phyloP scores from a whole-genome alignment of 1,139 yeast genomes.

The Keqinozyma sinolaborantium region DNA sequence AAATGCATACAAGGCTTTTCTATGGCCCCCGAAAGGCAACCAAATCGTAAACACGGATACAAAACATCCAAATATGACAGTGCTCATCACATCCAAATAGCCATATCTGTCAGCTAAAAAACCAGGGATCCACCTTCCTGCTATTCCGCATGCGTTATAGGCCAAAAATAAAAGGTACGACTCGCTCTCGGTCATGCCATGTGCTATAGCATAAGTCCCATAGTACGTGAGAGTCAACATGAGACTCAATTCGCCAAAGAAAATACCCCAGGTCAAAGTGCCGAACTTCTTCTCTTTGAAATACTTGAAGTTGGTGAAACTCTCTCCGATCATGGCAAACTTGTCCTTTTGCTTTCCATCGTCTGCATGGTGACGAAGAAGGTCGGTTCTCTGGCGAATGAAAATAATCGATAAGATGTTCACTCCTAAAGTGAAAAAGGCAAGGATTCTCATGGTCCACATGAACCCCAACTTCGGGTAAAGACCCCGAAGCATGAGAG shows the following conservation, averaged over 20 bases:
- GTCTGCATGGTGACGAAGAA: conserved; percentile 13
- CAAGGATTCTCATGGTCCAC: conserved; percentile 62
- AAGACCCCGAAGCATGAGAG: conserved; percentile 52
- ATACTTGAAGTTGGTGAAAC: conserved; percentile 21
- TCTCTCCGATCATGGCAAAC: conserved; percentile 6
- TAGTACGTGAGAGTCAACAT: conserved; percentile 45
- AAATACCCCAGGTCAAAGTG: conserved; percentile 30
- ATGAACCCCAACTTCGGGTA: conserved; percentile 51
- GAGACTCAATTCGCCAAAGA: conserved; percentile 55
- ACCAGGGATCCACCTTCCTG: conserved; percentile 39
- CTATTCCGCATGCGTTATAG: conserved; percentile 37
- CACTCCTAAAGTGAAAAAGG: conserved; percentile 43
- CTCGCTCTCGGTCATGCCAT: conserved; percentile 33
- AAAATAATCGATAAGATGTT: conserved; percentile 36
- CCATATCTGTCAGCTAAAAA: conserved; percentile 35
- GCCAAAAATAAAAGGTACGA: conserved; percentile 35
- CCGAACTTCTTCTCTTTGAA: conserved; percentile 19
- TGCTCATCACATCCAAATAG: conserved; percentile 34
- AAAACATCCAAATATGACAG: conserved; percentile 28
- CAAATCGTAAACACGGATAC: conserved; percentile 32
- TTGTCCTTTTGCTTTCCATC: conserved; percentile 2
- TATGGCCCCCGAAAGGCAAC: conserved; percentile 36
- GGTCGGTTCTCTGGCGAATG: conserved; percentile 52
- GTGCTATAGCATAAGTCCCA: conserved; percentile 41
- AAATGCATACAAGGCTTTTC: conserved; percentile 26